phyloP scores from a whole-genome alignment of 192 early-diverging fungal genomes.

The Funneliformis geosporum region DNA sequence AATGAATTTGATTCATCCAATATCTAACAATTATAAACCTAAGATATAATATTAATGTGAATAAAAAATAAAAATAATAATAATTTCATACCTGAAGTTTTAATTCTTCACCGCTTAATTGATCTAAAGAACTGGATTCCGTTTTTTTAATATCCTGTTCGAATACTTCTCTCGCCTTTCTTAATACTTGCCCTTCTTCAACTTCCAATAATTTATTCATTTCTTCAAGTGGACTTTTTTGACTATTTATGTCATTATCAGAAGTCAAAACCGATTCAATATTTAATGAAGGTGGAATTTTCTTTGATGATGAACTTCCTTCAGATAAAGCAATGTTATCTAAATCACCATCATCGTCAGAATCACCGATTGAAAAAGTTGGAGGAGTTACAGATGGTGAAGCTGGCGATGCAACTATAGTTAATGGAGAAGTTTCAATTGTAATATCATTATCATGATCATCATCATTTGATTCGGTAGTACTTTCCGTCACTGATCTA shows the following conservation, averaged over 20 bases:
- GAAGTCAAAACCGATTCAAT: not conserved
- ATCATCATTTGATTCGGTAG: not conserved
- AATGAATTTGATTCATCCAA: too few relatives aligned
- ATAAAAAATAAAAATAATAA: not conserved
- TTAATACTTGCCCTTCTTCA: not conserved
- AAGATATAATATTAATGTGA: too few relatives aligned
- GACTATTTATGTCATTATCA: not conserved
- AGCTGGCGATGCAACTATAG: too few relatives aligned
- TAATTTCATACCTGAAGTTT: not conserved
- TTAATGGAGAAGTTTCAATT: not conserved
- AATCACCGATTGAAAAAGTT: too few relatives aligned
- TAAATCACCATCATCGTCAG: too few relatives aligned
- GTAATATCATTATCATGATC: not conserved
- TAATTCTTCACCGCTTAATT: not conserved
- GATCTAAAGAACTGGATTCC: not conserved
- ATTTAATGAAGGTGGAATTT: not conserved
- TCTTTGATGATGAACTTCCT: not conserved
- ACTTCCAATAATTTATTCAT: not conserved
- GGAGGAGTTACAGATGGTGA: too few relatives aligned
- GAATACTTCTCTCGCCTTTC: not conserved
- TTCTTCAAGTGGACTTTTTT: not conserved
- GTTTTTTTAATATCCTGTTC: not conserved
- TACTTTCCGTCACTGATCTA: not conserved
- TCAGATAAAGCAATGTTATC: too few relatives aligned
- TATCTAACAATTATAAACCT: too few relatives aligned